phyloP scores from a whole-genome alignment of 129 eudicot species.

The Saussurea involucrata region DNA sequence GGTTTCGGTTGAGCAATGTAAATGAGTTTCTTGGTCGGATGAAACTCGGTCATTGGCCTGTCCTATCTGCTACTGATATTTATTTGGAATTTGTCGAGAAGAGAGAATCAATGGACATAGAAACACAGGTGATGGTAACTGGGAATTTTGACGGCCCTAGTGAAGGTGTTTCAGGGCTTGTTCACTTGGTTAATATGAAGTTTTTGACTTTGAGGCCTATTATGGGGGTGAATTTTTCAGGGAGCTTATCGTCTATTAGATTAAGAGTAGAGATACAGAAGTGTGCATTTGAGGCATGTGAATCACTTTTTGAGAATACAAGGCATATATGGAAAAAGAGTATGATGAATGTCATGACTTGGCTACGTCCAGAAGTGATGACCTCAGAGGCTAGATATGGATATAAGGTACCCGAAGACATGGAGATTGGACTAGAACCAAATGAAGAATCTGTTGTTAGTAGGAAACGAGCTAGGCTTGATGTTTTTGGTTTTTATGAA shows the following conservation, averaged over 20 bases:
- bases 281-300: constrained; percentile 63
- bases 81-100: constrained; percentile 53
- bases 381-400: constrained; percentile 90
- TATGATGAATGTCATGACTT: constrained; percentile 84
- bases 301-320: constrained; percentile 57
- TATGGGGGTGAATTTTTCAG: constrained; percentile 29
- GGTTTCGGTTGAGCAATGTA: constrained; percentile 68
- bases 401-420: constrained; percentile 23
- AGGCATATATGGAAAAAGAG: constrained; percentile 83
- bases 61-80: constrained; percentile 40
- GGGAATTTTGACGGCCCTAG: constrained; percentile 83
- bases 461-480: constrained; percentile 52
- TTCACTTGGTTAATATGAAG: constrained; percentile 62
- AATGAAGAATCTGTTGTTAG: constrained; percentile 35
- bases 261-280: constrained; percentile 74
- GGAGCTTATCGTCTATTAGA: constrained; percentile 41
- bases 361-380: constrained; percentile 91
- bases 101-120: constrained; percentile 31
- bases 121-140: constrained; percentile 41
- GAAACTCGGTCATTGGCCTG: constrained; percentile 73
- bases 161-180: constrained; percentile 88
- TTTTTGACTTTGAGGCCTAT: constrained; percentile 72
- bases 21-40: constrained; percentile 39
- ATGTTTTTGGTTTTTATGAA: constrained; percentile 79
- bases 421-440: constrained; percentile 33